These are phyloP conservation scores for Globisporangium recalcitrans DNA, from an alignment of 352 stramenopile genomes.

Conservation along the genomic window DNA sequence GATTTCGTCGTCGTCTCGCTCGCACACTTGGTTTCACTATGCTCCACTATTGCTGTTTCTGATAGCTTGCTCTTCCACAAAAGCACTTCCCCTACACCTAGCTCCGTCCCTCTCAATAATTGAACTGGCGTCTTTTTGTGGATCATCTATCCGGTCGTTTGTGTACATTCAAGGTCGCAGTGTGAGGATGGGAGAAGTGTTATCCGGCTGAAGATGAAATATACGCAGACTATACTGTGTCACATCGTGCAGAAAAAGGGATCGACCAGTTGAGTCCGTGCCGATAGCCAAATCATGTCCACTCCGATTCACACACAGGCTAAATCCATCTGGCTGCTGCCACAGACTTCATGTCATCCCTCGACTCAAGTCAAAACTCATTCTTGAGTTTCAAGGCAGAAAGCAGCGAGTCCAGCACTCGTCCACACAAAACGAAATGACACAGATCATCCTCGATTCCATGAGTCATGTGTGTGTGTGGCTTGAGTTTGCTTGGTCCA, in stretches of 20 bases:
- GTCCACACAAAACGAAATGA: neutral
- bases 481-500: neutral
- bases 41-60: too few relatives aligned
- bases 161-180: too few relatives aligned
- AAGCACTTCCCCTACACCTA: neutral
- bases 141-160: neutral
- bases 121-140: neutral
- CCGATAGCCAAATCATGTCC: constrained; percentile 6
- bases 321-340: neutral
- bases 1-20: neutral
- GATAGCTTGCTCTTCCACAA: neutral
- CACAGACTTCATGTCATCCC: neutral
- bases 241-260: neutral
- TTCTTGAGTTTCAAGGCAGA: too few relatives aligned
- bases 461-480: neutral
- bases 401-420: too few relatives aligned
- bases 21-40: neutral
- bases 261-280: neutral
- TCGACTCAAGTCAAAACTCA: too few relatives aligned
- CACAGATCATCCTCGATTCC: neutral
- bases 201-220: neutral
- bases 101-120: neutral
- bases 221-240: neutral
- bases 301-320: neutral
- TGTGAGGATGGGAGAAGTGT: too few relatives aligned